Conservation (phyloP, 768 basidiomycete species). For the Boletus vinaceobasis region DNA sequence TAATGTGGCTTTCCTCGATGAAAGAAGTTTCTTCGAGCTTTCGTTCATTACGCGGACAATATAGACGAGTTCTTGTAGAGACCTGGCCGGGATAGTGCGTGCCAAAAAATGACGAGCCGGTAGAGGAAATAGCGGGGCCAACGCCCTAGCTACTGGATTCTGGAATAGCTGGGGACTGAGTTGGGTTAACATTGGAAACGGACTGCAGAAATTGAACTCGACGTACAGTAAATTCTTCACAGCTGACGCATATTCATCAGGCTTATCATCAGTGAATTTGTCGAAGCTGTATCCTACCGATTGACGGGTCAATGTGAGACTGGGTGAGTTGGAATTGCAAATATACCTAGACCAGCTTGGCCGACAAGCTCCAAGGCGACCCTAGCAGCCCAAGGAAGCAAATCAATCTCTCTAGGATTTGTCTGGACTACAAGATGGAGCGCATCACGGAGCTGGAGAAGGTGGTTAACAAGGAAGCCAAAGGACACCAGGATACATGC, state of each 20-base stretch:
- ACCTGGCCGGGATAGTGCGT: neutral
- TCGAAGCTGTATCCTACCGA: constrained; percentile 3
- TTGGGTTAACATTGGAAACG: neutral
- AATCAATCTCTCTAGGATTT: neutral
- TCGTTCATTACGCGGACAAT: neutral
- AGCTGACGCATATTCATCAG: constrained; percentile 1
- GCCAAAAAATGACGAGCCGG: constrained; percentile 1
- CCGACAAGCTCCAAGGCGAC: constrained; percentile 1
- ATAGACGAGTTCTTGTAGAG: neutral
- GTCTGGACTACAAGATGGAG: neutral
- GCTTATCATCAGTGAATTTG: neutral
- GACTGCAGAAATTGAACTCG: neutral
- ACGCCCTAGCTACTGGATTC: neutral
- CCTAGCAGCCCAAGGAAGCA: constrained; percentile 3
- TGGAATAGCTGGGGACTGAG: neutral
- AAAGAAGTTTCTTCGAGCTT: constrained; percentile 2
- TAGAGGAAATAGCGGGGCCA: neutral
- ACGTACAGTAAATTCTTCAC: constrained; percentile 1
- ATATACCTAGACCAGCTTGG: constrained; percentile 1
- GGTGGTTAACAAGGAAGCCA: neutral
- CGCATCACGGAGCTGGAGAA: constrained; percentile 1
- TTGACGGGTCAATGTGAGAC: neutral
- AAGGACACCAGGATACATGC: neutral
- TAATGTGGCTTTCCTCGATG: neutral
- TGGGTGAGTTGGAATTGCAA: neutral